A percentile compares a stretch with the other conserved stretches of the same genome.
phyloP scores from a whole-genome alignment of 1,284 basidiomycete species.

The Kwoniella shivajii region DNA sequence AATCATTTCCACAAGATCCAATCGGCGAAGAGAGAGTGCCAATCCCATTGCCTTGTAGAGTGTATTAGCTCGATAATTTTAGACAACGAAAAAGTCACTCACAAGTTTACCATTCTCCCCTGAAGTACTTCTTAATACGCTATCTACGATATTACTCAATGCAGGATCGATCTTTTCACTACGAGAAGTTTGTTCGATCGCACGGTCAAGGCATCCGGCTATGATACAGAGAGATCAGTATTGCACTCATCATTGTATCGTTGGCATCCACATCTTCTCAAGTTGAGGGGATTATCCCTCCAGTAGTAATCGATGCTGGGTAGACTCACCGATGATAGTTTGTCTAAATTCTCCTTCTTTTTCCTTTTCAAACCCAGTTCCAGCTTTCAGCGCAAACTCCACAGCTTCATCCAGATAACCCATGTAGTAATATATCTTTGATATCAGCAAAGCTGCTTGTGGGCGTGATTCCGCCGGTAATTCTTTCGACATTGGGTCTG shows the following conservation, averaged over 20 bases:
- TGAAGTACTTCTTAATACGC: conserved; percentile 80
- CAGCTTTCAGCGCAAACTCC: conserved; percentile 88
- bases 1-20: conserved; percentile 79
- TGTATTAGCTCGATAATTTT: background rate
- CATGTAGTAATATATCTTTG: conserved; percentile 95
- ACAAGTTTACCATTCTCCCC: conserved; percentile 84
- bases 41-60: conserved; percentile 81
- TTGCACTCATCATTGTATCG: too few species aligned
- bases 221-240: too few species aligned
- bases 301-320: too few species aligned
- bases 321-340: conserved; percentile 80
- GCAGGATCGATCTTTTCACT: conserved; percentile 67
- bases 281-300: too few species aligned
- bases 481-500: conserved; percentile 69
- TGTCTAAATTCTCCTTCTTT: conserved; percentile 80
- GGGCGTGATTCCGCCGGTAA: conserved; percentile 72
- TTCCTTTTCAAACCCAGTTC: conserved; percentile 77
- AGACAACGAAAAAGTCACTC: conserved; percentile 29
- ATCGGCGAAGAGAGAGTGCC: conserved; percentile 81
- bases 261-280: too few species aligned
- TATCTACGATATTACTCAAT: conserved; percentile 78
- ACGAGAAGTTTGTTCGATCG: conserved; percentile 63
- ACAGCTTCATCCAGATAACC: conserved; percentile 91
- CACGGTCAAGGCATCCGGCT: conserved; percentile 94
- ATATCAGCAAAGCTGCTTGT: conserved; percentile 82